Percentiles rank a stretch among this genome's conserved stretches.
Conservation (phyloP, 2,329 filamentous ascomycete species). For the Monilinia fructigena region DNA sequence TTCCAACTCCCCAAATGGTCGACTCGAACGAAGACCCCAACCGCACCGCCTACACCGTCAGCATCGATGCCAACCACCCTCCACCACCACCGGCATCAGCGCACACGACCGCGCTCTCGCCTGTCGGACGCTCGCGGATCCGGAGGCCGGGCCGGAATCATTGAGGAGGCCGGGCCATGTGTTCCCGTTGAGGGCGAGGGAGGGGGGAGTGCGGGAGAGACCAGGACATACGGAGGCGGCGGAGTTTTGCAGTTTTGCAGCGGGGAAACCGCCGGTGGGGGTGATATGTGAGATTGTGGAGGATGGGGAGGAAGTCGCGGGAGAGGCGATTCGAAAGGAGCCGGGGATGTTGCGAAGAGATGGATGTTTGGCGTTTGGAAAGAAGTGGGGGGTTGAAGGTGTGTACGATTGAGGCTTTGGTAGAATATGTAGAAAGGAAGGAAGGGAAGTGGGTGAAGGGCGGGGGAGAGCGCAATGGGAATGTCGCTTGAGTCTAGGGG, state of each 20-base stretch:
- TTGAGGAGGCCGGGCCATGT: slow-evolving; percentile 89
- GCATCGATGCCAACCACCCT: slow-evolving; percentile 73
- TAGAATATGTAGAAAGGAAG: slow-evolving; percentile 53
- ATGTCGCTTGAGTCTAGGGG: neutral
- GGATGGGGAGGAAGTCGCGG: slow-evolving; percentile 71
- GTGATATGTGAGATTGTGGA: slow-evolving; percentile 91
- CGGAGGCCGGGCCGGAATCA: slow-evolving; percentile 48
- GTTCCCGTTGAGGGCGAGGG: slow-evolving; percentile 74
- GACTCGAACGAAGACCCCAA: slow-evolving; percentile 71
- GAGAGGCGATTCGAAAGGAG: slow-evolving; percentile 61
- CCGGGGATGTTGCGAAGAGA: slow-evolving; percentile 92
- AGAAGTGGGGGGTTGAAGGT: slow-evolving; percentile 86
- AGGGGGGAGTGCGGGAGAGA: slow-evolving; percentile 77
- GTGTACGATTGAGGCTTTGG: slow-evolving; percentile 91
- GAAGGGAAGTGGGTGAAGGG: slow-evolving; percentile 38
- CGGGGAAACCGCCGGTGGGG: slow-evolving; percentile 72
- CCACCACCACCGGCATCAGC: slow-evolving; percentile 83
- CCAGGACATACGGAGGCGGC: slow-evolving; percentile 91
- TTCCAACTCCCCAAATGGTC: slow-evolving; percentile 89
- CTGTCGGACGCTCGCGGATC: slow-evolving; percentile 73
- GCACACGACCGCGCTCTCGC: slow-evolving; percentile 84
- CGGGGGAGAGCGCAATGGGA: slow-evolving; percentile 22
- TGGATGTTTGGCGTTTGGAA: slow-evolving; percentile 83
- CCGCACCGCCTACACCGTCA: slow-evolving; percentile 88
- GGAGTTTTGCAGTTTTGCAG: slow-evolving; percentile 83